These are phyloP conservation scores for Populus hybrid DNA, from an alignment of 441 rosid genomes.

Conservation along the genomic window DNA sequence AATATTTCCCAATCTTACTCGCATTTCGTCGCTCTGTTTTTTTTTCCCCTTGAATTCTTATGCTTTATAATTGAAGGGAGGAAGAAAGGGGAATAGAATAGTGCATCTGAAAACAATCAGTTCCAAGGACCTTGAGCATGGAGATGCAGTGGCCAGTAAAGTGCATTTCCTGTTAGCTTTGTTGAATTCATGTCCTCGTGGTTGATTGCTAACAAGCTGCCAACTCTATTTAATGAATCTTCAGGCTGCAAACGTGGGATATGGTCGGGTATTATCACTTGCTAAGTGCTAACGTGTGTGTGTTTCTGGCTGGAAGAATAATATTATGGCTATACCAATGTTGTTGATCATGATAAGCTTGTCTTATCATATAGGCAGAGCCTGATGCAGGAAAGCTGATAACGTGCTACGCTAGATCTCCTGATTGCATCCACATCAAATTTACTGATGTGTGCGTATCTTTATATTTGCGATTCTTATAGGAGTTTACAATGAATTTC, in stretches of 20 bases:
- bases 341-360: background rate
- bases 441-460: constrained; percentile 52
- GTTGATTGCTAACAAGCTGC: background rate
- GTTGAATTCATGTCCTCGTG: constrained; percentile 11
- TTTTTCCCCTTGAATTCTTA: background rate
- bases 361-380: constrained; percentile 52
- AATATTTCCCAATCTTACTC: too few species aligned
- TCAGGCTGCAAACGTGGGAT: constrained; percentile 84
- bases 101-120: background rate
- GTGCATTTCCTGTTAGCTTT: constrained; percentile 5
- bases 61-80: background rate
- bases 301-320: constrained; percentile 2
- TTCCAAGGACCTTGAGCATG: constrained; percentile 53
- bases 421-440: constrained; percentile 69
- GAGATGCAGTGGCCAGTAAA: constrained; percentile 70
- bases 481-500: background rate
- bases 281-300: constrained; percentile 41
- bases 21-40: too few species aligned
- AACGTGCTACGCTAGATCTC: constrained; percentile 67
- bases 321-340: background rate
- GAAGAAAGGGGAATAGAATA: background rate
- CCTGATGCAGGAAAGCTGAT: constrained; percentile 74
- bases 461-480: background rate
- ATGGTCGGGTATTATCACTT: constrained; percentile 61
- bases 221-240: constrained; percentile 15